Percentiles rank a stretch among this genome's conserved stretches.
phyloP scores from a whole-genome alignment of 1,284 basidiomycete species.

The Porogramme epimiltina region DNA sequence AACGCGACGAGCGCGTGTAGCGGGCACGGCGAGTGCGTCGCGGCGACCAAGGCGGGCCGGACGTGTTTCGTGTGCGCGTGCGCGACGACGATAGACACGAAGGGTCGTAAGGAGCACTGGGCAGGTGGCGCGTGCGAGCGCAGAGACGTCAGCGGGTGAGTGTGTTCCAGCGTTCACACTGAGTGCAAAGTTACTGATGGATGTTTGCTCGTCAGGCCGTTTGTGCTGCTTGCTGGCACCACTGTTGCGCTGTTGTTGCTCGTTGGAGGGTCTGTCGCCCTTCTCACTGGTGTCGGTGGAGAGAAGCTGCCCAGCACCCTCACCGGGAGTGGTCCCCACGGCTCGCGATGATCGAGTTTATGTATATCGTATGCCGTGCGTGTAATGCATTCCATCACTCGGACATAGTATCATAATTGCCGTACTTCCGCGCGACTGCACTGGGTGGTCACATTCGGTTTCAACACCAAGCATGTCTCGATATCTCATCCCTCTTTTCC shows the following conservation, averaged over 20 bases:
- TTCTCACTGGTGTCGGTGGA: constrained; percentile 63
- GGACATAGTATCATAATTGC: background rate
- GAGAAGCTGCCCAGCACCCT: constrained; percentile 72
- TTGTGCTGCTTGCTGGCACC: constrained; percentile 72
- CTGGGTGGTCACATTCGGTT: too few species aligned
- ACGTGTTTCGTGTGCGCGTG: constrained; percentile 79
- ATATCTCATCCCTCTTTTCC: too few species aligned
- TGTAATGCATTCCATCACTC: constrained; percentile 7
- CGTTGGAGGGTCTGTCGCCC: constrained; percentile 63
- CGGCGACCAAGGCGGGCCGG: constrained; percentile 59
- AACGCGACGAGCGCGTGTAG: constrained; percentile 69
- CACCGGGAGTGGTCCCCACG: constrained; percentile 50
- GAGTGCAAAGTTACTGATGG: constrained; percentile 8
- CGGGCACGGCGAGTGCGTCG: constrained; percentile 67
- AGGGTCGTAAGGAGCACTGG: constrained; percentile 65
- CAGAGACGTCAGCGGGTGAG: constrained; percentile 77
- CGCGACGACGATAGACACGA: constrained; percentile 45
- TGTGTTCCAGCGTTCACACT: constrained; percentile 14
- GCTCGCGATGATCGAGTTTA: constrained; percentile 9
- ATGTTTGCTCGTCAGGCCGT: constrained; percentile 51
- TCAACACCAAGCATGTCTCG: too few species aligned
- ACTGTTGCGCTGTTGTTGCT: constrained; percentile 64
- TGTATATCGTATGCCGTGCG: constrained; percentile 11
- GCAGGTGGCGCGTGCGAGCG: constrained; percentile 75
- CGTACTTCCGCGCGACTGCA: too few species aligned